Base-by-base conservation (phyloP, 139 green algal genomes). In the Spirogloea muscicola region DNA sequence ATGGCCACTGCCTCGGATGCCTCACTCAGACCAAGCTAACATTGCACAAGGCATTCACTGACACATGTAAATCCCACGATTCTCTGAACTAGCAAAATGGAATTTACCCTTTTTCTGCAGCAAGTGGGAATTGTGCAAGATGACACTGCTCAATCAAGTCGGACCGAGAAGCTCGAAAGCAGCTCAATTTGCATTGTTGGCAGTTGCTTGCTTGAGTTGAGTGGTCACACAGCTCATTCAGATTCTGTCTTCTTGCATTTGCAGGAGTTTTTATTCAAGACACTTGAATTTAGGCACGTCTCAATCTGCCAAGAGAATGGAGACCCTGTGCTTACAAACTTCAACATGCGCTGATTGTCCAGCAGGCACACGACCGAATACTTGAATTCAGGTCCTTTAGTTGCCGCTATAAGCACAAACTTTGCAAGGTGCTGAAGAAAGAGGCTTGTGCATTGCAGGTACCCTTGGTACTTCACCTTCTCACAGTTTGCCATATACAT, bases 401-500 rank as follows among this genome's bases (percentile, higher is more conserved):
- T 33, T 7, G 4, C 48, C 16, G 18, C 34, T 51, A 29, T 5
- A 29, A 7, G 33, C 48, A 29, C 27, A 43, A 10, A 40, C 55
- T 21, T 64, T 64, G 29, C 36, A 49, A 64, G 10, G 10, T 64
- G 13, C 55, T 64, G 9, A 13, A 49, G 10, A 64, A 13, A 49
- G 10, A 29, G 27, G 18, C 37, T 4, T 29, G 59, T 43, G 55
- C 55, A 38, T 71, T 71, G 65, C 65, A 76, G 68, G 7, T 76
- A 76, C 7, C 57, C 29, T 6, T 76, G 52, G 68, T 76, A 76
- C 68, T 76, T 76, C 68, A 73, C 68, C 49, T 3, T 58, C n/a
- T 21, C 75, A 3, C 68, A 76, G 16, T 36, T 16, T 34, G 6
- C 75, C 3, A n/a, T 44, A 21, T 76, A 74, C 57, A n/a, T 76